Evolutionary conservation across 768 basidiomycete genomes (phyloP), one percentile per base, ranked within the genome.

Genomic region (Coprinopsis sp.): DNA sequence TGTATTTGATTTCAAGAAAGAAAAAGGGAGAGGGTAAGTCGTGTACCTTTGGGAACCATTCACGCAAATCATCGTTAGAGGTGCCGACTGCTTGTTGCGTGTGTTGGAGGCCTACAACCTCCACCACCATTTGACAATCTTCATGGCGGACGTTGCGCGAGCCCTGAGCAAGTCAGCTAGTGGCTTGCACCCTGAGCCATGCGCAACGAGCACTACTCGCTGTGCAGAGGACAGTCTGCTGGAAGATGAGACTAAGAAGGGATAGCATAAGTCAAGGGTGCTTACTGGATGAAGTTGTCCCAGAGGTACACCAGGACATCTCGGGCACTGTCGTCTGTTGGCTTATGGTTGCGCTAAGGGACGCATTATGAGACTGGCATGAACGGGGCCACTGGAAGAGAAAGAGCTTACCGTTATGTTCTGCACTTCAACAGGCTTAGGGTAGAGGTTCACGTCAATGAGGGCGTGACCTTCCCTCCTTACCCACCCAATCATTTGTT

Each of bases 271-370:
- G 6, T 6, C 25, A n/a, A 49, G 36, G 37, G n/a, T 14, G 62
- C 87, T 49, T 55, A 96, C 94, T 87, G 82, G 51, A 98, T 73
- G 58, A 93, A 94, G 58, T 97, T 95, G 63, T 98, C 95, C 96
- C 96, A 99, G 10, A 98, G 64, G 61, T 97, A 95, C 3, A 74
- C 73, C 48, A 95, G 61, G 19, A 94, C 66, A 23, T 87, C 79
- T 38, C 63, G 72, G 6, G 72, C 74, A 33, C 72, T 70, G 34
- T 75, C 71, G 37, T 72, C 74, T 43, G 62, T 54, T 13, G 65
- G 51, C 53, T 71, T 79, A 6, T 62, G 30, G 31, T 37, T 49
- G 28, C 71, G 66, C 75, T 76, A 37, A 1, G n/a, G n/a, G n/a
- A n/a, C n/a, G n/a, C n/a, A n/a, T n/a, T n/a, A n/a, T n/a, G n/a